Percentiles rank a stretch among this genome's conserved stretches.
phyloP scores from a whole-genome alignment of 2,329 filamentous ascomycete species.

The Epichloe aotearoae region DNA sequence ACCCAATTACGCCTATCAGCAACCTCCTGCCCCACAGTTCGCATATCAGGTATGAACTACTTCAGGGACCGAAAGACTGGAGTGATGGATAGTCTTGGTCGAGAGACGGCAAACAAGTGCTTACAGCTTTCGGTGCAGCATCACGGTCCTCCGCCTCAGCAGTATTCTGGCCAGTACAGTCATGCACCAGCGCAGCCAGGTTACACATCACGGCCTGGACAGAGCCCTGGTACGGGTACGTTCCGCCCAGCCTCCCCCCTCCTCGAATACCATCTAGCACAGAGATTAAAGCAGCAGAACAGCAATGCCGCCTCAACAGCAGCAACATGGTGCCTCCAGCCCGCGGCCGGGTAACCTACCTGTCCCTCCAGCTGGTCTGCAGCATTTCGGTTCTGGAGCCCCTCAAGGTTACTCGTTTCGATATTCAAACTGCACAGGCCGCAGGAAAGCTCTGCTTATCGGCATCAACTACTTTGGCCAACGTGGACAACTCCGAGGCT shows the following conservation, averaged over 20 bases:
- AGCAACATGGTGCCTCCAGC: constrained; percentile 7
- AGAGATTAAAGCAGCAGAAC: background rate
- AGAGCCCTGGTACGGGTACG: constrained; percentile 20
- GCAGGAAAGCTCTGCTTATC: constrained; percentile 77
- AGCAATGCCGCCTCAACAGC: constrained; percentile 4
- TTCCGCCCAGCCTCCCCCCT: background rate
- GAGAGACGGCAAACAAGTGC: background rate
- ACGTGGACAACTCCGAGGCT: constrained; percentile 77
- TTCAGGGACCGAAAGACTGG: constrained; percentile 18
- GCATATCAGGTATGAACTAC: constrained; percentile 19
- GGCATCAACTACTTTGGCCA: constrained; percentile 97
- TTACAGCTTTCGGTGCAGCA: constrained; percentile 6
- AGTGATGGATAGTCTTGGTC: background rate
- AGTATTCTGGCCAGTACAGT: constrained; percentile 18
- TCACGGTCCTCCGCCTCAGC: constrained; percentile 19
- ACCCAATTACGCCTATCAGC: constrained; percentile 31
- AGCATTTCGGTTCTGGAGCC: constrained; percentile 68
- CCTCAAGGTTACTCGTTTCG: constrained; percentile 72
- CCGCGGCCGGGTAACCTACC: constrained; percentile 31
- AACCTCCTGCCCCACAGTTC: constrained; percentile 29
- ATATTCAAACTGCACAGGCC: constrained; percentile 83
- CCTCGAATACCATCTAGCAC: background rate
- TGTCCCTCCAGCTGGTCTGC: constrained; percentile 52
- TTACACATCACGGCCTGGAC: constrained; percentile 34
- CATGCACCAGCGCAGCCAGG: constrained; percentile 26